These are phyloP conservation scores for Lumnitzera littorea DNA, from an alignment of 345 rosid genomes.

Conservation along the genomic window DNA sequence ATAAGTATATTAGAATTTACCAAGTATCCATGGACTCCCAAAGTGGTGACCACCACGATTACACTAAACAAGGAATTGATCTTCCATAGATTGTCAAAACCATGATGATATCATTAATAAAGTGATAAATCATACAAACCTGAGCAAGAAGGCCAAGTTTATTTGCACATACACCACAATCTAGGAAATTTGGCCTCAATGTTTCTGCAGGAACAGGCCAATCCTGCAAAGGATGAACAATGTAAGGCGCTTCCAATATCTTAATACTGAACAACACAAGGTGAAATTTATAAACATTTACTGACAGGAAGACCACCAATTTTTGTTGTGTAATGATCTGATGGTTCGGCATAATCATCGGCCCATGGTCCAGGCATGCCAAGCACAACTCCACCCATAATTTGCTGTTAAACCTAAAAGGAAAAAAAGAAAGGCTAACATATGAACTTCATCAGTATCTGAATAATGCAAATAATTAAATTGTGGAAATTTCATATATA, in stretches of 20 bases:
- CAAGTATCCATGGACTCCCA: neutral
- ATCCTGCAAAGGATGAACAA: slow-evolving; percentile 37
- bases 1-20: neutral
- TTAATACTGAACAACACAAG: neutral
- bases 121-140: slow-evolving; percentile 21
- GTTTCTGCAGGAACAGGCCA: slow-evolving; percentile 55
- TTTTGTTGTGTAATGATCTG: slow-evolving; percentile 72
- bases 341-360: slow-evolving; percentile 46
- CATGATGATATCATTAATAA: neutral
- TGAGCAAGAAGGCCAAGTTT: slow-evolving; percentile 72
- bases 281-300: neutral
- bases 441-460: too few relatives aligned
- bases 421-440: neutral
- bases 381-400: slow-evolving; percentile 35
- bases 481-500: too few relatives aligned
- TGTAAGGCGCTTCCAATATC: neutral
- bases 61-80: neutral
- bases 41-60: too few relatives aligned
- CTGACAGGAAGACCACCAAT: slow-evolving; percentile 82
- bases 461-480: too few relatives aligned
- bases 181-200: slow-evolving; percentile 24
- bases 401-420: neutral
- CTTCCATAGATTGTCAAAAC: neutral
- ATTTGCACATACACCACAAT: slow-evolving; percentile 51
- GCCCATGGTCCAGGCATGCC: slow-evolving; percentile 95